phyloP scores from a whole-genome alignment of 192 early-diverging fungal species.

The Coemansia sp. region DNA sequence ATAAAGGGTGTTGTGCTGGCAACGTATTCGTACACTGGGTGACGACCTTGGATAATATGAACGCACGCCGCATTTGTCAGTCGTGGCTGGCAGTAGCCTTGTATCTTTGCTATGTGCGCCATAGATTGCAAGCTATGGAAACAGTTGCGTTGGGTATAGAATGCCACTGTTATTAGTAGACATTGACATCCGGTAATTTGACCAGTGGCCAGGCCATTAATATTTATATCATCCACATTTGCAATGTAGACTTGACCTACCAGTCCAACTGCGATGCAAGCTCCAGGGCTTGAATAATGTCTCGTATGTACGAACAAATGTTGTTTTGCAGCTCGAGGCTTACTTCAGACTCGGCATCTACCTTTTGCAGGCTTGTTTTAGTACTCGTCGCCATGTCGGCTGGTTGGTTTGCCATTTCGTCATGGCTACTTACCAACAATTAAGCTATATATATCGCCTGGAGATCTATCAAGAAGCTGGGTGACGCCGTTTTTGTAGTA shows the following conservation, averaged over 20 bases:
- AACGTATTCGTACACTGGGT: slow-evolving; percentile 60
- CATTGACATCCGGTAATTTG: neutral
- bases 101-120: slow-evolving; percentile 13
- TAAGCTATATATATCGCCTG: slow-evolving; percentile 85
- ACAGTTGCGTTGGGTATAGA: neutral
- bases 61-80: slow-evolving; percentile 18
- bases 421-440: slow-evolving; percentile 64
- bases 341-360: slow-evolving; percentile 85
- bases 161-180: neutral
- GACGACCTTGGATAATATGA: slow-evolving; percentile 31
- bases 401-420: neutral
- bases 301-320: slow-evolving; percentile 59
- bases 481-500: slow-evolving; percentile 51
- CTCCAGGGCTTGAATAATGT: slow-evolving; percentile 63
- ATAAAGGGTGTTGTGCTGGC: slow-evolving; percentile 69
- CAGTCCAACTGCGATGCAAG: slow-evolving; percentile 53
- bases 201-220: neutral
- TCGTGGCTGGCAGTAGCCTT: slow-evolving; percentile 32
- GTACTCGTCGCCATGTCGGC: neutral
- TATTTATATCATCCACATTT: neutral
- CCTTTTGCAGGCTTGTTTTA: neutral
- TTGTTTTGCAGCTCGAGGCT: slow-evolving; percentile 73
- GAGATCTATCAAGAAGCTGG: slow-evolving; percentile 68
- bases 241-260: slow-evolving; percentile 31
- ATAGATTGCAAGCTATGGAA: slow-evolving; percentile 36